Evolutionary conservation across 2,329 filamentous ascomycete species (phyloP).

Genomic region (Fusarium udum): DNA sequence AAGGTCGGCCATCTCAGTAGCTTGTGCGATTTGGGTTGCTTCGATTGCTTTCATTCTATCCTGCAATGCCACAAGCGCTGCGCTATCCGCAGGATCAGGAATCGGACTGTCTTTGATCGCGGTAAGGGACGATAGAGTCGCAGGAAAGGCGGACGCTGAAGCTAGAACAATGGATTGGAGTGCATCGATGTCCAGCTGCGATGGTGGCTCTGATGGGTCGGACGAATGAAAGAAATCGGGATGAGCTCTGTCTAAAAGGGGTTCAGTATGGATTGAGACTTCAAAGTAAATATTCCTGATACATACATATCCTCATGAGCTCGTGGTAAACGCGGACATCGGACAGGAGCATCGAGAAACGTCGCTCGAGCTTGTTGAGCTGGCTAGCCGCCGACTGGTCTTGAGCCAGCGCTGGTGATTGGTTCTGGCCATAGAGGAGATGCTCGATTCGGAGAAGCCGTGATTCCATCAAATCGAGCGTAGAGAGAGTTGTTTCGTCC

Average conservation of each 20-base stretch:
- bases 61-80: slow-evolving; percentile 65
- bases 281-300: background rate
- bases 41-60: slow-evolving; percentile 71
- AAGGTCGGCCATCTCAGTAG: slow-evolving; percentile 69
- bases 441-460: slow-evolving; percentile 70
- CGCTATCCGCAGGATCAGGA: slow-evolving; percentile 64
- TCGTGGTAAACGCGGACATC: slow-evolving; percentile 66
- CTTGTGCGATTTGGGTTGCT: slow-evolving; percentile 69
- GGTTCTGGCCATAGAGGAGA: slow-evolving; percentile 61
- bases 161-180: slow-evolving; percentile 65
- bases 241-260: slow-evolving; percentile 58
- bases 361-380: slow-evolving; percentile 62
- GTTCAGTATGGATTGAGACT: background rate
- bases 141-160: slow-evolving; percentile 64
- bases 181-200: slow-evolving; percentile 61
- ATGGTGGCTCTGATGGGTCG: slow-evolving; percentile 57
- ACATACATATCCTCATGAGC: slow-evolving; percentile 68
- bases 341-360: slow-evolving; percentile 61
- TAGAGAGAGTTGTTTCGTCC: slow-evolving; percentile 64
- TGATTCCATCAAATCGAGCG: slow-evolving; percentile 65
- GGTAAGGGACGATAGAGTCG: slow-evolving; percentile 66
- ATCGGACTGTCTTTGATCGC: slow-evolving; percentile 65
- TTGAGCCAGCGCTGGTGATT: slow-evolving; percentile 46
- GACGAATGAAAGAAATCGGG: slow-evolving; percentile 65
- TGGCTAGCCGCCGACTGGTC: slow-evolving; percentile 54